Evolutionary conservation across 2,329 filamentous ascomycete genomes (phyloP).

Genomic region (Fusarium longipes): DNA sequence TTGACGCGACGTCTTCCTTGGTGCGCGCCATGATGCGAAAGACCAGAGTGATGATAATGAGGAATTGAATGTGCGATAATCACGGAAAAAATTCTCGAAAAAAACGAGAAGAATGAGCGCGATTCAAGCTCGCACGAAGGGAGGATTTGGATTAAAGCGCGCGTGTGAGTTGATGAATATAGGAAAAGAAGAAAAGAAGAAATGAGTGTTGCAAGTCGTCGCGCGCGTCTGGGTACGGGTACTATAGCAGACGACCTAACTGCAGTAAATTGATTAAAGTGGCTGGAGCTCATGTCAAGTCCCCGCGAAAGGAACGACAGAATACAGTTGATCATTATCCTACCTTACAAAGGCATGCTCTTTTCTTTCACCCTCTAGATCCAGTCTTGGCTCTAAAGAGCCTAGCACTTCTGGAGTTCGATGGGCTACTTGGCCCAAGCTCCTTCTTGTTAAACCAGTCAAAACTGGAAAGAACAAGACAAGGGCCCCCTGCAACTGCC

Average conservation of each 20-base stretch:
- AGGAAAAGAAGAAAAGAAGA: slow-evolving; percentile 16
- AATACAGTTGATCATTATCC: slow-evolving; percentile 10
- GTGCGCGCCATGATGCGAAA: slow-evolving; percentile 49
- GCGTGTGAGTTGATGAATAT: slow-evolving; percentile 12
- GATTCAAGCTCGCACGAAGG: background rate
- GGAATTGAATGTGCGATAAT: background rate
- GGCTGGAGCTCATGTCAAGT: slow-evolving; percentile 32
- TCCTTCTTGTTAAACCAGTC: slow-evolving; percentile 23
- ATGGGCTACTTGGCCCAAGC: slow-evolving; percentile 36
- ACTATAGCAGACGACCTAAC: background rate
- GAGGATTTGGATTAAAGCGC: slow-evolving; percentile 1
- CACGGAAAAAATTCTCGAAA: slow-evolving; percentile 18
- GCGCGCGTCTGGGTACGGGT: background rate
- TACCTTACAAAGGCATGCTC: background rate
- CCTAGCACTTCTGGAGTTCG: background rate
- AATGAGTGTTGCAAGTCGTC: slow-evolving; percentile 20
- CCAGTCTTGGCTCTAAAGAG: background rate
- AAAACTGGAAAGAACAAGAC: slow-evolving; percentile 18
- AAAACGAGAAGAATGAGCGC: slow-evolving; percentile 16
- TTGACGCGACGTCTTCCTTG: slow-evolving; percentile 46
- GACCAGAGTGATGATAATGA: background rate
- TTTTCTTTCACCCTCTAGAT: slow-evolving; percentile 14
- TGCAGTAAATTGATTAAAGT: slow-evolving; percentile 24
- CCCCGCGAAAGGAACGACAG: slow-evolving; percentile 15
- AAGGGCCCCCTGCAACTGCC: slow-evolving; percentile 45